phyloP scores from a whole-genome alignment of 805 yeast species.

The Priceomyces medius region DNA sequence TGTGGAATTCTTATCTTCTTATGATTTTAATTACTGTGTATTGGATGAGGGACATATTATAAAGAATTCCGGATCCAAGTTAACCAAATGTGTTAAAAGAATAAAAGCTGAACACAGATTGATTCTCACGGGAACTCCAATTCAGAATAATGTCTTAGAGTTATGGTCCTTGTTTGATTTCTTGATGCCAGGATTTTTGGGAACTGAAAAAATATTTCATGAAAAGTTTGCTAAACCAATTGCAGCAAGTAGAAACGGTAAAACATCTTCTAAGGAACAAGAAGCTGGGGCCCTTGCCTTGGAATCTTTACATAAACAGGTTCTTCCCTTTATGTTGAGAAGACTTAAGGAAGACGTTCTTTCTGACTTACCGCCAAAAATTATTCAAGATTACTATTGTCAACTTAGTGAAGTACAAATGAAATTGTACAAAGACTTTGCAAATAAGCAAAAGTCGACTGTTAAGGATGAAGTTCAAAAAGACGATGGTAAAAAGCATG shows the following conservation, averaged over 20 bases:
- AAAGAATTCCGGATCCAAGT: constrained; percentile 84
- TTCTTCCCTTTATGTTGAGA: constrained; percentile 91
- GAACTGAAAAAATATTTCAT: constrained; percentile 90
- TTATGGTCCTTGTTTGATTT: constrained; percentile 97
- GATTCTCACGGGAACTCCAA: constrained; percentile 94
- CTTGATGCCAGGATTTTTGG: constrained; percentile 97
- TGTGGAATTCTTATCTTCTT: constrained; percentile 55
- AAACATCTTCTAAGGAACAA: constrained; percentile 87
- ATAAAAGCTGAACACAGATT: constrained; percentile 85
- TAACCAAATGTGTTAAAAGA: constrained; percentile 83
- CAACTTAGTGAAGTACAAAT: constrained; percentile 90
- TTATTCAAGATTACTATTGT: constrained; percentile 97
- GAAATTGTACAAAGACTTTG: constrained; percentile 84
- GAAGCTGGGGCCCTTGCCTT: constrained; percentile 96
- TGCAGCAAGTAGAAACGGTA: constrained; percentile 86
- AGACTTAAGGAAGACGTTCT: constrained; percentile 94
- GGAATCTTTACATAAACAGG: constrained; percentile 95
- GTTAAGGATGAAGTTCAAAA: constrained; percentile 64
- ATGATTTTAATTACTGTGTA: constrained; percentile 89
- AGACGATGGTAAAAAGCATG: constrained; percentile 72
- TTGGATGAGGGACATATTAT: constrained; percentile 97
- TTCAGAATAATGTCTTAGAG: constrained; percentile 94
- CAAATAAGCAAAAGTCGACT: constrained; percentile 72
- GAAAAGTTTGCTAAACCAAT: constrained; percentile 98
- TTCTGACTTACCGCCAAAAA: constrained; percentile 95